phyloP scores from a whole-genome alignment of 2,329 filamentous ascomycete genomes.

The Xylariaceae sp. region DNA sequence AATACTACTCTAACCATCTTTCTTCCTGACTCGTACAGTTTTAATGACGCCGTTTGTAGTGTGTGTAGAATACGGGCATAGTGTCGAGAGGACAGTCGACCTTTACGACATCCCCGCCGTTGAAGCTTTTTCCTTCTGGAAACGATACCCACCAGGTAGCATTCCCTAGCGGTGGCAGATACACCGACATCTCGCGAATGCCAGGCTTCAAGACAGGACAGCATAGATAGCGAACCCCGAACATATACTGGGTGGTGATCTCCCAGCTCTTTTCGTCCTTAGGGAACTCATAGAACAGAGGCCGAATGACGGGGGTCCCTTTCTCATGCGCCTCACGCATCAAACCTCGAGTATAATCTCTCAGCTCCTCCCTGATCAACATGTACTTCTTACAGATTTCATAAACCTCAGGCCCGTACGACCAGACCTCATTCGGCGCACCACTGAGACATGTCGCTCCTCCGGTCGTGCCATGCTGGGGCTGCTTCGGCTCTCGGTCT shows the following conservation, averaged over 20 bases:
- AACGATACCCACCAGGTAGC: background rate
- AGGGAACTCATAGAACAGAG: constrained; percentile 63
- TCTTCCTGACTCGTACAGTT: no score
- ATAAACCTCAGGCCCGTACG: constrained; percentile 58
- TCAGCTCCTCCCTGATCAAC: constrained; percentile 51
- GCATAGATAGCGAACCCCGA: constrained; percentile 55
- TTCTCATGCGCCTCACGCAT: constrained; percentile 59
- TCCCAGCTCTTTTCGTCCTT: constrained; percentile 51
- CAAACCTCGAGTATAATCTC: constrained; percentile 53
- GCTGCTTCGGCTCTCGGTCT: constrained; percentile 54
- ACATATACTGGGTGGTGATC: constrained; percentile 61
- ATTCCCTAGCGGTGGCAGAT: background rate
- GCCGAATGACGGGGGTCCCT: constrained; percentile 58
- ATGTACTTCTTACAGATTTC: constrained; percentile 59
- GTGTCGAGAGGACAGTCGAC: background rate
- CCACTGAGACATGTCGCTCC: constrained; percentile 44
- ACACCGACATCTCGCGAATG: background rate
- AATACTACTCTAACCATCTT: no score
- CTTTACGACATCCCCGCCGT: background rate
- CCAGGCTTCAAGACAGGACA: constrained; percentile 47
- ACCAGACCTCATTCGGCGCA: constrained; percentile 62
- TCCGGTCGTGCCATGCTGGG: constrained; percentile 32
- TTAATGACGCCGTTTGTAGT: no score
- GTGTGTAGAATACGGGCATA: background rate
- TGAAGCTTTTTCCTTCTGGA: no score